Evolutionary conservation across 352 stramenopile species (phyloP), one percentile per base, ranked within the genome.

Genomic region (Globisporangium megalacanthum): DNA sequence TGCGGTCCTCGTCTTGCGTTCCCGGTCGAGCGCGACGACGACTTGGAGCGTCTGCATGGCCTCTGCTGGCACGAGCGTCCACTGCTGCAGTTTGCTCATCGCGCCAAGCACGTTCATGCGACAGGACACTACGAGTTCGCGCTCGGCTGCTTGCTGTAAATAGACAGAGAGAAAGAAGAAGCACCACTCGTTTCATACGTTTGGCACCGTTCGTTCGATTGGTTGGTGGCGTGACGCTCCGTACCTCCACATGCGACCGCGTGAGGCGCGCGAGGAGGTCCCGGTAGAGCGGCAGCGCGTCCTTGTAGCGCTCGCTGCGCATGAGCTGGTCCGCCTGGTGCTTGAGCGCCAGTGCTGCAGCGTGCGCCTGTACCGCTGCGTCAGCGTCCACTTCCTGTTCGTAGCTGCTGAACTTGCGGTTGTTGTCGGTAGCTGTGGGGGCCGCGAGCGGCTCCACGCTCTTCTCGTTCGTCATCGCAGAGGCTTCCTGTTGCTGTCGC

Each of bases 251-350:
- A 20, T 89, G 80, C 2, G 78, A 89, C 56, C 70, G 74, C 50
- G 77, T 86, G 25, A 90, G 65, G 44, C 87, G 74, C 74, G 86
- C 80, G 54, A 90, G 74, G 48, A 89, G 68, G 49, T 87, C 80
- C 20, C 75, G 73, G 58, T 90, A 90, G 44, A 88, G 56, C 14
- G 65, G 69, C 47, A 88, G 69, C 47, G 78, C 80, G 57, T 82
- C 66, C 35, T 81, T 68, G 49, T 77, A 70, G 31, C 75, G 67
- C 59, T 83, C 66, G 31, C 56, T 50, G 13, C 73, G 62, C 68
- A 92, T 73, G 58, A 86, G 66, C 52, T 85, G 66, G 73, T 92
- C 76, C 33, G 77, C 75, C 49, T 84, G 69, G 41, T 74, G 73
- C 72, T 90, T 88, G 59, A 87, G 73, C n/a, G 60, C 69, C 37